Conservation (phyloP, 257 asterid genomes). For the Nyctanthes arbortristis region DNA sequence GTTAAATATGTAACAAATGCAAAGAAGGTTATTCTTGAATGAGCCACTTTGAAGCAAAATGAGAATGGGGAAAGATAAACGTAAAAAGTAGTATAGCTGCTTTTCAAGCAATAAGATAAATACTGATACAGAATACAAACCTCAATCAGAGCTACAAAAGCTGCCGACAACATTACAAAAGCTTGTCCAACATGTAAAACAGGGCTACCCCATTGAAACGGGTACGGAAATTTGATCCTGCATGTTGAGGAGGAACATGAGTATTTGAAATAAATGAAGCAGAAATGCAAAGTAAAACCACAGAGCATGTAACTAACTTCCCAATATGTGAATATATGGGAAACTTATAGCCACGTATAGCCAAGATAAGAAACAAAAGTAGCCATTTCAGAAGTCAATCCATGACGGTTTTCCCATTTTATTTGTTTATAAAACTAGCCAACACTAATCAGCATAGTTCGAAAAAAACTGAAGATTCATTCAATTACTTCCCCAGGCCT, state of each 20-base stretch:
- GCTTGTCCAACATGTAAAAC: conserved; percentile 42
- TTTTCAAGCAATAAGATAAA: neutral
- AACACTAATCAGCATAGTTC: no score
- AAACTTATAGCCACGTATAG: neutral
- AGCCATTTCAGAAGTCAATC: neutral
- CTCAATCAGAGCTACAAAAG: conserved; percentile 58
- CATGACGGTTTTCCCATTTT: no score
- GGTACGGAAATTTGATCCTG: conserved; percentile 66
- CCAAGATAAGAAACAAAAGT: neutral
- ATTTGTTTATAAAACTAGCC: no score
- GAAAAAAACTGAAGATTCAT: no score
- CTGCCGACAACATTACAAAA: conserved; percentile 50
- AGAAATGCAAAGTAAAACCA: neutral
- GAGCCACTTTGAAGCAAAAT: neutral
- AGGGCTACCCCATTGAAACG: conserved; percentile 65
- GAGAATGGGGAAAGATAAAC: neutral
- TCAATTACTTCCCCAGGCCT: no score
- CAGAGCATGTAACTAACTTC: neutral
- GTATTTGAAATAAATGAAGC: conserved; percentile 13
- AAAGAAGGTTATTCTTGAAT: neutral
- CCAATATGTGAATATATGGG: neutral
- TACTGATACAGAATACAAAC: conserved; percentile 27
- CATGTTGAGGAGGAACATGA: conserved; percentile 18
- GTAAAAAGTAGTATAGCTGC: no score
- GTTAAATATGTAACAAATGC: neutral